Evolutionary conservation across 2,329 filamentous ascomycete species (phyloP).

Genomic region (Aspergillus aculeatus): DNA sequence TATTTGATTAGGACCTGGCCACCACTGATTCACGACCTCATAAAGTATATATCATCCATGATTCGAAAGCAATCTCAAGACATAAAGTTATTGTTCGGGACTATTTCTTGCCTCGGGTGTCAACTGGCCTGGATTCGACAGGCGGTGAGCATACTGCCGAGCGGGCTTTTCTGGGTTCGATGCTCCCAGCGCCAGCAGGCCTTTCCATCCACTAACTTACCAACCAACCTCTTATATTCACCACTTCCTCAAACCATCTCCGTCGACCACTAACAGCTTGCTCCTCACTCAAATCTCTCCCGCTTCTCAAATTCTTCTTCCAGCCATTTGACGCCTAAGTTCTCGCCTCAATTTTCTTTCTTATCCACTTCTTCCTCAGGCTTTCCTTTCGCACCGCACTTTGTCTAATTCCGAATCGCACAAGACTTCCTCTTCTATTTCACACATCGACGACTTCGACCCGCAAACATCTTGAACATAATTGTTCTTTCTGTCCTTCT

Average conservation of each 20-base stretch:
- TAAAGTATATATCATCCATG: too few species aligned
- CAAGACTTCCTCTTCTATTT: slow-evolving; percentile 26
- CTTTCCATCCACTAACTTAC: slow-evolving; percentile 3
- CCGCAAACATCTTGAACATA: slow-evolving; percentile 21
- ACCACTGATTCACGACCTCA: too few species aligned
- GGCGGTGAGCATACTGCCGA: too few species aligned
- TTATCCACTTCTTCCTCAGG: slow-evolving; percentile 16
- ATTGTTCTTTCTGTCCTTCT: slow-evolving; percentile 17
- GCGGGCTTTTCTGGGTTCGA: too few species aligned
- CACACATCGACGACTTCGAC: slow-evolving; percentile 12
- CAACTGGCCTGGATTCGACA: too few species aligned
- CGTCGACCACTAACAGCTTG: slow-evolving; percentile 1
- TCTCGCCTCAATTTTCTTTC: slow-evolving; percentile 16
- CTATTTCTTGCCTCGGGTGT: too few species aligned
- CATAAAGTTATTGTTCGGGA: too few species aligned
- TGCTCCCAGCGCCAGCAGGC: too few species aligned
- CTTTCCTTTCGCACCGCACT: slow-evolving; percentile 16
- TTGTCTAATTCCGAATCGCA: slow-evolving; percentile 25
- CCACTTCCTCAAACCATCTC: background rate
- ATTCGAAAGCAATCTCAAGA: too few species aligned
- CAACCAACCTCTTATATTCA: background rate
- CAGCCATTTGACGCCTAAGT: slow-evolving; percentile 5
- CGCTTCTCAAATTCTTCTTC: background rate
- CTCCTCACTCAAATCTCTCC: slow-evolving; percentile 1
- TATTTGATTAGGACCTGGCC: too few species aligned